A percentile compares a stretch with the other conserved stretches of the same genome.
Conservation (phyloP, 371 early-diverging fungal species). For the Mortierella sp. region DNA sequence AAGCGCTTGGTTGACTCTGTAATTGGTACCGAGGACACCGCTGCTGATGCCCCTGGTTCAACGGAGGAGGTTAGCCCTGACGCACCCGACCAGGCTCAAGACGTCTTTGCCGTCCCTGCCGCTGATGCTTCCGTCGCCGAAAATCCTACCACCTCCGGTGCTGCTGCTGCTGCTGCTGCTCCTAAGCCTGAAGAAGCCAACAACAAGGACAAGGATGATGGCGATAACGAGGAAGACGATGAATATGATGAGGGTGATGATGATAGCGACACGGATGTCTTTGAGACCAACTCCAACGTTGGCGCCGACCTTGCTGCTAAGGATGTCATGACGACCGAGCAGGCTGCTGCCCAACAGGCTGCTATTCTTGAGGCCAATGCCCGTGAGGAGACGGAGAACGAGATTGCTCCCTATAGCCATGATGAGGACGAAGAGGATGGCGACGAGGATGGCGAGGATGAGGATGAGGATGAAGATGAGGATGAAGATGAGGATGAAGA, state of each 20-base stretch:
- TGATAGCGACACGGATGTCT: slow-evolving; percentile 12
- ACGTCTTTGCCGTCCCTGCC: neutral
- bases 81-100: neutral
- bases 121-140: neutral
- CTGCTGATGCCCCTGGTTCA: neutral
- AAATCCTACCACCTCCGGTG: neutral
- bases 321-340: slow-evolving; percentile 13
- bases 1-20: slow-evolving; percentile 22
- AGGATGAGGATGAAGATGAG: slow-evolving; percentile 5
- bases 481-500: neutral
- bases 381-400: neutral
- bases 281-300: neutral
- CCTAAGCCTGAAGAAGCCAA: neutral
- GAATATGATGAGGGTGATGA: slow-evolving; percentile 5
- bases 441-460: neutral
- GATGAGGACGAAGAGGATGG: neutral
- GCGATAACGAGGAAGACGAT: neutral
- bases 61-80: neutral
- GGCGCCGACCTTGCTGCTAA: neutral
- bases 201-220: neutral
- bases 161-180: neutral
- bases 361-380: slow-evolving; percentile 21
- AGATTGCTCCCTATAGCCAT: neutral
- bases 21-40: slow-evolving; percentile 13
- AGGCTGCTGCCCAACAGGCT: slow-evolving; percentile 21